Base-by-base conservation (phyloP, 2,329 filamentous ascomycete species). In the Didymellaceae sp. region DNA sequence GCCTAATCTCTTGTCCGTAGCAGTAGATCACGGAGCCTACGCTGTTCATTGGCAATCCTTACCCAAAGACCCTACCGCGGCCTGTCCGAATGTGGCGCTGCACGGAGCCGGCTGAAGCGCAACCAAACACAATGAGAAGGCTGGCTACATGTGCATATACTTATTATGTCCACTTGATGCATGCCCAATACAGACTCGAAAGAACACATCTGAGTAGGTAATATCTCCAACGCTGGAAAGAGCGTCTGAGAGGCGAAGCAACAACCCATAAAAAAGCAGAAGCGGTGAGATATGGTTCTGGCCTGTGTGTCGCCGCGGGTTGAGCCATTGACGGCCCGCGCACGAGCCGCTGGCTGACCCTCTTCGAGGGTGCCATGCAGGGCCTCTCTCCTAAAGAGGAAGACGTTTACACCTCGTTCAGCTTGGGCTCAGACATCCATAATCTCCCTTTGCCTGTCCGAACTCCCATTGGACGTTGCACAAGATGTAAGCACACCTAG, bases 91-190 rank as follows among this genome's bases (percentile, higher is more conserved):
- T n/a, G 39, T 49, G 45, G 45, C 32, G 38, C 33, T 11, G 37
- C 25, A 39, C 45, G 20, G 3, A 49, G 32, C 18, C 45, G 43
- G 45, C 39, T 49, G 45, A 39, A 49, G 14, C 30, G 20, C 26
- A 16, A 16, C 11, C 26, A 37, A 31, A 37, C 14, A 20, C 10
- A 14, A 7, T 17, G 25, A 37, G 18, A 22, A 43, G 45, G 45
- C 33, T 49, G 32, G 32, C 39, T 42, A 37, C 32, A 30, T 16
- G 37, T 42, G 32, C 45, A 42, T 40, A 26, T 26, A 30, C 6
- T n/a, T n/a, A n/a, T 40, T 28, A 16, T 40, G 25, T 46, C 24
- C 37, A 38, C 17, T 24, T 41, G 24, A 21, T 41, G 20, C 26
- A 21, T 14, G n/a, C n/a, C n/a, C n/a, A n/a, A n/a, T n/a, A n/a